Evolutionary conservation across 805 yeast genomes (phyloP), one percentile per base, ranked within the genome.

Genomic region (Lachancea fermentati): DNA sequence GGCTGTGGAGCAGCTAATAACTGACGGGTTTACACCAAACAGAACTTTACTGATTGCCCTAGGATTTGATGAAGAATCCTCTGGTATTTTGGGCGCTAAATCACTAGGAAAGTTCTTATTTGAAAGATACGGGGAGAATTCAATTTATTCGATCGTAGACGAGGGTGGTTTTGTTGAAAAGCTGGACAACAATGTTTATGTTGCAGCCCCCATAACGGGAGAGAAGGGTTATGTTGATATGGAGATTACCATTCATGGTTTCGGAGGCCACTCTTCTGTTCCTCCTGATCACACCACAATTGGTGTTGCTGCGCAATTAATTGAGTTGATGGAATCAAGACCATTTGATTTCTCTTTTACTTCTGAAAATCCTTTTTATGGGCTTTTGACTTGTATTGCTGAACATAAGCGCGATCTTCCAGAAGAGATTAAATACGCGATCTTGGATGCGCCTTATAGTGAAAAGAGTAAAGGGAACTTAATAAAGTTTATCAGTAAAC

Each of bases 281-380:
- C 93, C 94, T 8, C 91, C 91, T 2, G 81, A 76, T 35, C 93
- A 85, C 54, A 84, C 94, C 4, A 72, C 83, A 2, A 83, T 86
- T 62, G 95, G 93, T 11, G 72, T 85, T 28, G 67, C 80, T 37
- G 69, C 86, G 2, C 77, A 81, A 42, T 65, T 85, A 40, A 67
- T 80, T 8, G 59, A 66, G 8, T 49, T 58, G 13, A 65, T 85
- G 32, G 95, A 87, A 58, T 57, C 60, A 8, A 71, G 75, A 44
- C 80, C 79, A 5, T 63, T 54, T 37, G 45, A 39, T 12, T 45
- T 36, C 18, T 45, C 44, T 15, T 79, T 67, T 50, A 57, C 63
- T 15, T 48, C 60, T 2, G 64, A 62, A 35, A 86, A 81, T 60
- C 96, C 95, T 12, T 64, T 74, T 38, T 68, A 76, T 50, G 66